Percentiles rank a stretch among this genome's conserved stretches.
phyloP scores from a whole-genome alignment of 148 eudicot species.

The Fagopyrum esculentum region DNA sequence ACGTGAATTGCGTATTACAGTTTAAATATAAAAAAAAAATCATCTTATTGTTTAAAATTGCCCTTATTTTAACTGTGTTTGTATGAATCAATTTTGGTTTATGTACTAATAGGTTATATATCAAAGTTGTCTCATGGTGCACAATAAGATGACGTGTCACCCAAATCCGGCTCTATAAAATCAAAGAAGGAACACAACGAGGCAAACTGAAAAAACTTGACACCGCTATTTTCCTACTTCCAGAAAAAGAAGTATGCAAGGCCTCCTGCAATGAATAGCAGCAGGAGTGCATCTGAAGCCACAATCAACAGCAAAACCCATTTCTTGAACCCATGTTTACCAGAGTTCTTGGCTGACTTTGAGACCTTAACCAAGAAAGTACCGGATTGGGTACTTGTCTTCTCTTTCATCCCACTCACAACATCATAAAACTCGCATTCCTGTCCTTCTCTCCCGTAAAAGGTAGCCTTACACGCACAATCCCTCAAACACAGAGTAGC shows the following conservation, averaged over 20 bases:
- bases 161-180: too few relatives aligned
- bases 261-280: conserved; percentile 51
- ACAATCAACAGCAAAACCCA: conserved; percentile 66
- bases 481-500: conserved; percentile 44
- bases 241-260: conserved; percentile 51
- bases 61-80: too few relatives aligned
- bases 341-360: conserved; percentile 27
- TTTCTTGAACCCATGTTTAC: conserved; percentile 40
- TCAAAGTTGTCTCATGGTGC: too few relatives aligned
- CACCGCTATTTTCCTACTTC: conserved; percentile 34
- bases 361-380: conserved; percentile 67
- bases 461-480: conserved; percentile 63
- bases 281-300: conserved; percentile 57
- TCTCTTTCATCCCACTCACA: conserved; percentile 65
- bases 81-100: too few relatives aligned
- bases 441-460: conserved; percentile 21
- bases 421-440: conserved; percentile 53
- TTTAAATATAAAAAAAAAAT: too few relatives aligned
- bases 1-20: too few relatives aligned
- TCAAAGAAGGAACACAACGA: neutral
- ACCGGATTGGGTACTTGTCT: conserved; percentile 29
- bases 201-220: neutral
- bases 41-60: too few relatives aligned
- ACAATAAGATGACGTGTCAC: too few relatives aligned
- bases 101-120: too few relatives aligned